Conservation (phyloP, 1,284 basidiomycete species). For the Tilletia setariae region DNA sequence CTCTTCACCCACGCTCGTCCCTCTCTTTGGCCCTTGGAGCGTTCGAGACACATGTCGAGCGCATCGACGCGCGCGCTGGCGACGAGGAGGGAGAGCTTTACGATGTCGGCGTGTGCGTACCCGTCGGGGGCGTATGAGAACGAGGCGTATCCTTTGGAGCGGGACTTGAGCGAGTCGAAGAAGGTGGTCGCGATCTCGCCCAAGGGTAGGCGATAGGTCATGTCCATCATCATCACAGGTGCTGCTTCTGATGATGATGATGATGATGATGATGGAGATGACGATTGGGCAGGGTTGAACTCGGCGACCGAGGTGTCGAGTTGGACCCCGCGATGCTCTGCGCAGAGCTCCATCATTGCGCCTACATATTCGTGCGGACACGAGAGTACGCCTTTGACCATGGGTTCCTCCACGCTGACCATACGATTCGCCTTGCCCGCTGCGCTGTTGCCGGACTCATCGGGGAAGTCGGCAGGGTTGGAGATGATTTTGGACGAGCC, state of each 20-base stretch:
- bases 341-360: slow-evolving; percentile 52
- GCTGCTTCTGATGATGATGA: neutral
- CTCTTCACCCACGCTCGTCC: slow-evolving; percentile 44
- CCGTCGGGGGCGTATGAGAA: slow-evolving; percentile 49
- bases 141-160: slow-evolving; percentile 49
- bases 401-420: slow-evolving; percentile 41
- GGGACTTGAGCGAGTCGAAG: slow-evolving; percentile 53
- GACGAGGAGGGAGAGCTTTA: slow-evolving; percentile 45
- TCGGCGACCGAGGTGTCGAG: slow-evolving; percentile 33
- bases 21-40: slow-evolving; percentile 38
- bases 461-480: slow-evolving; percentile 50
- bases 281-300: slow-evolving; percentile 20
- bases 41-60: slow-evolving; percentile 46
- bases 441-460: slow-evolving; percentile 21
- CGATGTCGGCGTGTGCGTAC: slow-evolving; percentile 42
- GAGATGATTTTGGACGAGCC: slow-evolving; percentile 33
- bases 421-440: slow-evolving; percentile 23
- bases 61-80: slow-evolving; percentile 47
- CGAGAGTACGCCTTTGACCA: slow-evolving; percentile 43
- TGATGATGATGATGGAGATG: neutral
- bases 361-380: slow-evolving; percentile 52
- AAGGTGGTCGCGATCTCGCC: slow-evolving; percentile 53
- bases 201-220: slow-evolving; percentile 48
- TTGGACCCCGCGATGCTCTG: slow-evolving; percentile 50
- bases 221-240: slow-evolving; percentile 25